These are phyloP conservation scores for Pichia heedii DNA, from an alignment of 805 yeast species.

Conservation along the genomic window DNA sequence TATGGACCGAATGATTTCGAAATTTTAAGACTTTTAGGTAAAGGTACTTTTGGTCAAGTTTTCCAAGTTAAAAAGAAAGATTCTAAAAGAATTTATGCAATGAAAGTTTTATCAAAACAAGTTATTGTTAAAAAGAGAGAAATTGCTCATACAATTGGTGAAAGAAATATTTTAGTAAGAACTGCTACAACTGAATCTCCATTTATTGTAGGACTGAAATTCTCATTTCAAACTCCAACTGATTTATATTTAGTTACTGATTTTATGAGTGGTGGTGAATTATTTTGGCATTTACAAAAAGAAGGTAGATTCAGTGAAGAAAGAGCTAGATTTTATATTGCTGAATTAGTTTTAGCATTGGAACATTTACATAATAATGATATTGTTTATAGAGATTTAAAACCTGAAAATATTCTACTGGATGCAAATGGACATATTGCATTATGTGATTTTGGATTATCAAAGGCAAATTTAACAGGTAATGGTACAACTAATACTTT, in stretches of 20 bases:
- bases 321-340: slow-evolving; percentile 93
- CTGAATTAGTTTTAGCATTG: slow-evolving; percentile 85
- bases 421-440: slow-evolving; percentile 98
- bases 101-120: slow-evolving; percentile 92
- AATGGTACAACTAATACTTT: slow-evolving; percentile 93
- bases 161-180: slow-evolving; percentile 86
- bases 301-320: slow-evolving; percentile 92
- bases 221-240: slow-evolving; percentile 90
- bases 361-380: slow-evolving; percentile 94
- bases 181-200: slow-evolving; percentile 71
- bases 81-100: slow-evolving; percentile 86
- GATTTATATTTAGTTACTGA: slow-evolving; percentile 93
- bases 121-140: slow-evolving; percentile 95
- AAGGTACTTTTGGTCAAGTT: slow-evolving; percentile 97
- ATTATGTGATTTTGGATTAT: slow-evolving; percentile 92
- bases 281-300: slow-evolving; percentile 68
- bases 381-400: slow-evolving; percentile 92
- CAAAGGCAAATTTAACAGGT: slow-evolving; percentile 81
- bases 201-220: slow-evolving; percentile 93
- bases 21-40: slow-evolving; percentile 81
- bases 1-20: slow-evolving; percentile 95
- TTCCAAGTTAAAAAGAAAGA: slow-evolving; percentile 91
- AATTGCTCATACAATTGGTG: slow-evolving; percentile 97
- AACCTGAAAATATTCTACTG: slow-evolving; percentile 90
- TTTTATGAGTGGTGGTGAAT: slow-evolving; percentile 97